phyloP scores from a whole-genome alignment of 2,329 filamentous ascomycete species.

The Aspergillus sp. region DNA sequence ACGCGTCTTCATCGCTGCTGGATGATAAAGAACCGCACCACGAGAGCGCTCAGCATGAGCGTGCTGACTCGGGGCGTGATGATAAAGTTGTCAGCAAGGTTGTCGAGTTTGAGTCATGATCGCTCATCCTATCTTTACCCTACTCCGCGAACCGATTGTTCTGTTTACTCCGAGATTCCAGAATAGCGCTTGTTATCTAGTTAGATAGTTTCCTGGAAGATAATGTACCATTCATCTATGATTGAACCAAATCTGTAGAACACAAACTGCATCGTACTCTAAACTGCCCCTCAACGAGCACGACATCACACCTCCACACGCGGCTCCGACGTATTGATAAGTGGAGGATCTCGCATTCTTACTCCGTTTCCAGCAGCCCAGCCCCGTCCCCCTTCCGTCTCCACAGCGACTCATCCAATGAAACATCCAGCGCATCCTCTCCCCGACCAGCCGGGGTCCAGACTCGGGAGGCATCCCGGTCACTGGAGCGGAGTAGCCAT shows the following conservation, averaged over 20 bases:
- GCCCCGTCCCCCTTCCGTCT: no score
- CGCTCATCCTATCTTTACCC: neutral
- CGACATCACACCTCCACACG: neutral
- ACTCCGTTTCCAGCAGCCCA: neutral
- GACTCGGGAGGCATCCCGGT: neutral
- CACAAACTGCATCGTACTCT: no score
- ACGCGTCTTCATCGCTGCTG: slow-evolving; percentile 25
- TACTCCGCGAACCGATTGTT: neutral
- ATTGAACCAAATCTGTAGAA: neutral
- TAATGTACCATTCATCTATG: neutral
- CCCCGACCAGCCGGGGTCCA: neutral
- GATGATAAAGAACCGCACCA: slow-evolving; percentile 25
- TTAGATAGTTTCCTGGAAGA: slow-evolving; percentile 5
- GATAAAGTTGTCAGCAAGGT: slow-evolving; percentile 37
- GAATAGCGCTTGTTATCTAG: neutral
- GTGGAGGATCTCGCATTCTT: neutral
- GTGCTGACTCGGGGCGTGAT: slow-evolving; percentile 12
- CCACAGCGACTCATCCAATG: neutral
- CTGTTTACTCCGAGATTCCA: neutral
- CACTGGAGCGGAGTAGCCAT: neutral
- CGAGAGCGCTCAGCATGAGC: neutral
- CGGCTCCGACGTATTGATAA: neutral
- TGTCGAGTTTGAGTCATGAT: slow-evolving; percentile 35
- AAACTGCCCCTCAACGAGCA: neutral
- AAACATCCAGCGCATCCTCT: neutral